Base-by-base conservation (phyloP, 305 asterid species). In the Fraxinus paxiana region DNA sequence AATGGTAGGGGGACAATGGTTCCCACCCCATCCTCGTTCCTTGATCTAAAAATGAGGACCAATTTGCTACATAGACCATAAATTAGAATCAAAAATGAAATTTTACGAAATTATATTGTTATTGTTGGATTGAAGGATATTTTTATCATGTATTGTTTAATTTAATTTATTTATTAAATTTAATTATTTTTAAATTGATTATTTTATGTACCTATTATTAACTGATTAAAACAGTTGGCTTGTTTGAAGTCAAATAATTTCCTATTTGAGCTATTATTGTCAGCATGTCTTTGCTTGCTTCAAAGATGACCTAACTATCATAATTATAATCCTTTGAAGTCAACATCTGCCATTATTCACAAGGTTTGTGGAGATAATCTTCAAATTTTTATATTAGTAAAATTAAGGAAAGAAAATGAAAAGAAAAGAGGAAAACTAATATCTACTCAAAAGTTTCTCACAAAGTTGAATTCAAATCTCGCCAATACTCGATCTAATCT, bases 211-310 rank as follows among this genome's bases (percentile, higher is more conserved):
- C 15, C 33, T 26, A 65, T 65, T 65, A 61, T 46, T 70, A 51
- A 28, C n/a, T 51, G 33, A 73, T 71, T 51, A 7, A 22, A 35
- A 63, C 22, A 71, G 78, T 22, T 80, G 78, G 78, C 34, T 31
- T 54, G 67, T 82, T 59, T 8, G 8, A 65, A 79, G 83, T 84
- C 87, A 85, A 85, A 85, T 78, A 75, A 48, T 82, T 81, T 84
- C 63, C 37, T 82, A 80, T 78, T 78, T 31, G 28, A 77, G 73
- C 77, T 73, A 72, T 84, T 61, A 26, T 84, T 77, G 79, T 77
- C 79, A 77, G 69, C 54, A 76, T 81, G 81, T 80, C 70, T 65
- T 15, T 48, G 83, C 72, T 81, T 79, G 84, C 43, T 79, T 76
- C 22, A 34, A 70, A 70, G 69, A 73, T 43, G 69, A 67, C 74